Percentiles rank a stretch among this genome's conserved stretches.
phyloP scores from a whole-genome alignment of 2,329 filamentous ascomycete species.

The Diplodia intermedia region DNA sequence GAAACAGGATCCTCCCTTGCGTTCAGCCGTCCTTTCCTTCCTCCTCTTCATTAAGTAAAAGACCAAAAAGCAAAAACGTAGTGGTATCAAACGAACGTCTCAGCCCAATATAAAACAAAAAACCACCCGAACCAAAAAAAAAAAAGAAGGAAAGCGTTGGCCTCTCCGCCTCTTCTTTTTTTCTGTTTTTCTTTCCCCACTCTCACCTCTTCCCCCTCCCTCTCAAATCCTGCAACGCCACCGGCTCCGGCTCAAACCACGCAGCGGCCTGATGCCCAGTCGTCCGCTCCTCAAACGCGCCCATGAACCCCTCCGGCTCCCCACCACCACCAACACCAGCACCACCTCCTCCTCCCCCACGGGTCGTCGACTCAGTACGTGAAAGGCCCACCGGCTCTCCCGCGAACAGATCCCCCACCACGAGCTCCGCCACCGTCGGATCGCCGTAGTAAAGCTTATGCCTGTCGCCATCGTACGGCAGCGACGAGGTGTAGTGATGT shows the following conservation, averaged over 20 bases:
- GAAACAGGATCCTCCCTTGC: background rate
- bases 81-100: conserved; percentile 24
- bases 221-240: conserved; percentile 21
- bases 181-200: no score
- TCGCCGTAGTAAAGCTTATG: conserved; percentile 26
- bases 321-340: background rate
- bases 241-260: conserved; percentile 31
- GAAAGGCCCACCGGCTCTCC: background rate
- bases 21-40: background rate
- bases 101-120: background rate
- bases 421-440: conserved; percentile 16
- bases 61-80: background rate
- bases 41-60: background rate
- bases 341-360: background rate
- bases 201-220: background rate
- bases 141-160: background rate
- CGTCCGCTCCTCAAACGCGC: background rate
- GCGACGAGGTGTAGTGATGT: background rate
- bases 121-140: background rate
- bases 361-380: background rate
- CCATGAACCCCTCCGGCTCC: background rate
- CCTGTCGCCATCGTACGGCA: conserved; percentile 7
- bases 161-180: background rate
- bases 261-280: conserved; percentile 22
- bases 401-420: conserved; percentile 14